phyloP scores from a whole-genome alignment of 2,329 filamentous ascomycete genomes.

The Claviceps africana region DNA sequence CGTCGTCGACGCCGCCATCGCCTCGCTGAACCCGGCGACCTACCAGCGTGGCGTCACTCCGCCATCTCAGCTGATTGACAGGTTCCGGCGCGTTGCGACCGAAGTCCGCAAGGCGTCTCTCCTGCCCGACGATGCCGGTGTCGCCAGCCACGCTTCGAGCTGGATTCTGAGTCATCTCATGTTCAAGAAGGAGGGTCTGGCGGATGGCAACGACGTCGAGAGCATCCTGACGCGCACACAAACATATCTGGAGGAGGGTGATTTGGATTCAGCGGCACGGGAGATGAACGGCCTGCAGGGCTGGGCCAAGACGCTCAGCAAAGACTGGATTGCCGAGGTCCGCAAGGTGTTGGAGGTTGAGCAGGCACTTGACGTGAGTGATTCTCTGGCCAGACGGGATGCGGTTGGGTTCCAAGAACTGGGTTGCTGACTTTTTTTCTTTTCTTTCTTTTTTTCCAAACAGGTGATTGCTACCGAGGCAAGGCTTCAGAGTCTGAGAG shows the following conservation, averaged over 20 bases:
- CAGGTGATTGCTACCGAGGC: slow-evolving; percentile 85
- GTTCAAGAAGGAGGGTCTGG: slow-evolving; percentile 85
- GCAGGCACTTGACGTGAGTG: slow-evolving; percentile 84
- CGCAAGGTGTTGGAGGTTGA: slow-evolving; percentile 87
- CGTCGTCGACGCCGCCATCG: slow-evolving; percentile 83
- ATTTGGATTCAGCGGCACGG: slow-evolving; percentile 77
- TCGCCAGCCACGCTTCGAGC: slow-evolving; percentile 85
- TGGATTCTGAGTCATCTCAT: slow-evolving; percentile 83
- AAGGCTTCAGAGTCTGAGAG: slow-evolving; percentile 70
- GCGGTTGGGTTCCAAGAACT: not conserved
- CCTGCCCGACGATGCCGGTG: slow-evolving; percentile 82
- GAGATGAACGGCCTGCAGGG: slow-evolving; percentile 90
- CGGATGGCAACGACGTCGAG: slow-evolving; percentile 80
- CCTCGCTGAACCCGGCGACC: slow-evolving; percentile 84
- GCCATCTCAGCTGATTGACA: slow-evolving; percentile 75
- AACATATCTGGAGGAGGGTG: slow-evolving; percentile 79
- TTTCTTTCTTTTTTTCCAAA: slow-evolving; percentile 12
- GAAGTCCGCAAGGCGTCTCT: slow-evolving; percentile 93
- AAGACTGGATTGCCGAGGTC: slow-evolving; percentile 86
- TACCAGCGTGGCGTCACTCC: slow-evolving; percentile 88
- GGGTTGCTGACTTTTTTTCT: not conserved
- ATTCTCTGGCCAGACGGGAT: not conserved
- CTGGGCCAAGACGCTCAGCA: slow-evolving; percentile 89
- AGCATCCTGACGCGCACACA: slow-evolving; percentile 84
- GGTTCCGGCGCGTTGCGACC: slow-evolving; percentile 80